phyloP scores from a whole-genome alignment of 2,329 filamentous ascomycete species.

The Apiospora pterosperma region DNA sequence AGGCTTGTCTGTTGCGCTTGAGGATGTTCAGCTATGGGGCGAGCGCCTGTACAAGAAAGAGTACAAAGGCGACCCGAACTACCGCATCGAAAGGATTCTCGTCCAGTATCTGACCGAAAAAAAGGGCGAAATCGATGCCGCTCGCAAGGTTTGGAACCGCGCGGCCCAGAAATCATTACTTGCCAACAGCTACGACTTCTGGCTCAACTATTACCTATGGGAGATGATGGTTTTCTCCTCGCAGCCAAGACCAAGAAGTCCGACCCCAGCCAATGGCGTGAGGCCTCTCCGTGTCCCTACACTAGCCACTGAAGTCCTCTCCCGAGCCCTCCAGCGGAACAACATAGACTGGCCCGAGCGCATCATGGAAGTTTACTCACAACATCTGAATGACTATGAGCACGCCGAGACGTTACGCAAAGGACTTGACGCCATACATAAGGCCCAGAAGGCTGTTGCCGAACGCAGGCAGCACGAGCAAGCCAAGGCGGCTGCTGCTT shows the following conservation, averaged over 20 bases:
- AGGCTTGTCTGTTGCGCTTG: constrained; percentile 79
- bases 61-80: constrained; percentile 84
- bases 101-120: constrained; percentile 89
- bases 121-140: constrained; percentile 72
- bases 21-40: constrained; percentile 79
- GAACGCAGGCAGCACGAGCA: constrained; percentile 66
- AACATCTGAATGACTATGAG: constrained; percentile 89
- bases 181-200: constrained; percentile 84
- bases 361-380: constrained; percentile 68
- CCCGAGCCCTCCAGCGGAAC: constrained; percentile 61
- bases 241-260: constrained; percentile 29
- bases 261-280: constrained; percentile 41
- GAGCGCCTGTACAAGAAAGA: constrained; percentile 69
- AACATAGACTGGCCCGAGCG: constrained; percentile 75
- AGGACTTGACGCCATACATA: constrained; percentile 71
- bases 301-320: constrained; percentile 72
- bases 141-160: constrained; percentile 72
- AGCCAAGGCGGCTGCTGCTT: constrained; percentile 53
- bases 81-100: constrained; percentile 84
- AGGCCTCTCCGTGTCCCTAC: constrained; percentile 61
- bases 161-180: constrained; percentile 62
- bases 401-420: constrained; percentile 69
- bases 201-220: constrained; percentile 89
- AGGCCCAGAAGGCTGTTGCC: constrained; percentile 59
- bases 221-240: constrained; percentile 66